Conservation (phyloP, 176 grass and related monocot species). For the Zizania latifolia region DNA sequence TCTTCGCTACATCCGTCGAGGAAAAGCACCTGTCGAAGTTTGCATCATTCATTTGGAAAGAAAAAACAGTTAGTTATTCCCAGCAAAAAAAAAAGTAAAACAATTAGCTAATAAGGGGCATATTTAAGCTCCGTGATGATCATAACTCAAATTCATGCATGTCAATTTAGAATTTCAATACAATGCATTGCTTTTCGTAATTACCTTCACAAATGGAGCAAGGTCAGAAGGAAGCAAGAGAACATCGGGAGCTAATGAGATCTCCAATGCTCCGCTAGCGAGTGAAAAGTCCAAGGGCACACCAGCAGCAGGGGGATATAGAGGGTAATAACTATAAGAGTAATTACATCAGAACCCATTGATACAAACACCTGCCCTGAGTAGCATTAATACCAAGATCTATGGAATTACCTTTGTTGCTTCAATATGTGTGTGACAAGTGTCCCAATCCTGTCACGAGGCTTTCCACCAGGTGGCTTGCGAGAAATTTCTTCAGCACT, state of each 20-base stretch:
- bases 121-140: neutral
- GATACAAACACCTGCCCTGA: neutral
- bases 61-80: neutral
- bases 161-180: conserved; percentile 6
- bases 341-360: conserved; percentile 9
- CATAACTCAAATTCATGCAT: neutral
- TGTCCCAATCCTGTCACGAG: conserved; percentile 57
- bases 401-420: conserved; percentile 61
- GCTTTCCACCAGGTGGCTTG: conserved; percentile 39
- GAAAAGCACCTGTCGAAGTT: conserved; percentile 51
- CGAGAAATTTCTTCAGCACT: conserved; percentile 89
- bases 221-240: conserved; percentile 91
- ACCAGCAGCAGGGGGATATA: conserved; percentile 66
- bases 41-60: conserved; percentile 16
- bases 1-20: conserved; percentile 34
- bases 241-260: conserved; percentile 63
- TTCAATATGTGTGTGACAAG: conserved; percentile 77
- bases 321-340: conserved; percentile 70
- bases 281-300: conserved; percentile 83
- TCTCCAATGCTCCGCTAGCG: conserved; percentile 65
- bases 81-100: too few relatives aligned
- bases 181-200: neutral
- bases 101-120: neutral
- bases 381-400: neutral
- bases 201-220: conserved; percentile 91